Percentiles rank a stretch among this genome's conserved stretches.
phyloP scores from a whole-genome alignment of 805 yeast genomes.

The Kregervanrija fluxuum region DNA sequence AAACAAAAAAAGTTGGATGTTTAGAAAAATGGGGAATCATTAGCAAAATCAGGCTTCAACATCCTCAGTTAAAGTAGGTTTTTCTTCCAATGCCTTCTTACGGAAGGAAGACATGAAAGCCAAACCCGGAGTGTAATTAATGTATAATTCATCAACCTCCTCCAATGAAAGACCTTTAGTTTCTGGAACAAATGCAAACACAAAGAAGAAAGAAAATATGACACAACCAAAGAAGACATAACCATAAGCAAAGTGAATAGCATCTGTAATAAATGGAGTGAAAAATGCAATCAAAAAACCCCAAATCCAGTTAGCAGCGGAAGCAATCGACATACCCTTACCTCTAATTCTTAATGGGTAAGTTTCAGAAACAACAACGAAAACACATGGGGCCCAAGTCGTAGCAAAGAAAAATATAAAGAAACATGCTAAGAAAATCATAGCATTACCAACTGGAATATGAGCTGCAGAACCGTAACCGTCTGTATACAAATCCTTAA shows the following conservation, averaged over 20 bases:
- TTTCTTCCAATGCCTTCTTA: conserved; percentile 3
- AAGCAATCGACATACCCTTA: conserved; percentile 57
- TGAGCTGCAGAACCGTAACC: conserved; percentile 34
- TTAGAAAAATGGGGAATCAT: no score
- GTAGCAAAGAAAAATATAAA: conserved; percentile 63
- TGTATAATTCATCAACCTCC: conserved; percentile 48
- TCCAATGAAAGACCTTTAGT: conserved; percentile 51
- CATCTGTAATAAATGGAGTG: conserved; percentile 48
- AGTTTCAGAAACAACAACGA: conserved; percentile 58
- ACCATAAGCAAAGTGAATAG: conserved; percentile 51
- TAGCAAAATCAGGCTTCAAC: no score
- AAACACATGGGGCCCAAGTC: conserved; percentile 72
- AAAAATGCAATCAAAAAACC: conserved; percentile 51
- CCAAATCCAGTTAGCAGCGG: conserved; percentile 61
- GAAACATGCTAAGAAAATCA: conserved; percentile 60
- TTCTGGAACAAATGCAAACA: conserved; percentile 45
- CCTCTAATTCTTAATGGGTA: conserved; percentile 61
- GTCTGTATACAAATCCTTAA: conserved; percentile 35
- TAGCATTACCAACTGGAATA: conserved; percentile 49
- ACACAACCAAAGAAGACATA: conserved; percentile 51
- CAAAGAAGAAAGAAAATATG: conserved; percentile 46
- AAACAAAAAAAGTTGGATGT: no score
- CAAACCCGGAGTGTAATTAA: conserved; percentile 28
- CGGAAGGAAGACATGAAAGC: conserved; percentile 21
- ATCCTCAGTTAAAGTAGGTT: neutral